Base-by-base conservation (phyloP, 2,329 filamentous ascomycete genomes). In the Dactylonectria estremocensis region DNA sequence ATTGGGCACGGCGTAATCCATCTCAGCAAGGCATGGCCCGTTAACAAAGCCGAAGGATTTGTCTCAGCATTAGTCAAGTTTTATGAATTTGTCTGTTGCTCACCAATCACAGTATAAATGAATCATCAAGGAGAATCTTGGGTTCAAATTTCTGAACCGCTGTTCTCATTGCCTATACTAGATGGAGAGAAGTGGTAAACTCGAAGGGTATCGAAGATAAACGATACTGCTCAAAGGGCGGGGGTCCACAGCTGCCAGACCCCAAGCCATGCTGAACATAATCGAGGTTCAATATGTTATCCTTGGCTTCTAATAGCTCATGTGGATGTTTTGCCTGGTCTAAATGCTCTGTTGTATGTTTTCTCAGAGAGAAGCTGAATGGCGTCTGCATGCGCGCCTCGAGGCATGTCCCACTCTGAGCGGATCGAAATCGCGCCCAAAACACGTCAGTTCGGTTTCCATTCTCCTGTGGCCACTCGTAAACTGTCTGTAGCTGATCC, bases 281-380 rank as follows among this genome's bases (percentile, higher is more conserved):
- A 7, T 59, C 56, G 5, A 59, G 43, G 22, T 45, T 59, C 16
- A 59, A 14, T 1, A 57, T 10, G 14, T 22, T 20, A 2, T 37
- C 43, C 6, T 49, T 11, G 13, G 6, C 22, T 18, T 46, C 43
- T 14, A 4, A 4, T 3, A 59, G 28, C 56, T 59, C 56, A 35
- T 49, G 56, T 10, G 56, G 56, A 20, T 59, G 56, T n/a, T 18
- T 20, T 33, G 43, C 43, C 56, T 10, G 24, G 18, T 59, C 56
- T 9, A 59, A n/a, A 13, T 59, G 43, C 14, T 8, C n/a, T 1
- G n/a, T 24, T 5, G 56, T 11, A 11, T 59, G 43, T 10, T 31
- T 59, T 24, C 56, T 48, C n/a, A 45, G n/a, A 8, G 56, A 46
- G 20, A 59, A 59, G 43, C 37, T 59, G 45, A 59, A 59, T 10